Evolutionary conservation across 108 stramenopile genomes (phyloP).

Genomic region (Pelagomonas calceolata): DNA sequence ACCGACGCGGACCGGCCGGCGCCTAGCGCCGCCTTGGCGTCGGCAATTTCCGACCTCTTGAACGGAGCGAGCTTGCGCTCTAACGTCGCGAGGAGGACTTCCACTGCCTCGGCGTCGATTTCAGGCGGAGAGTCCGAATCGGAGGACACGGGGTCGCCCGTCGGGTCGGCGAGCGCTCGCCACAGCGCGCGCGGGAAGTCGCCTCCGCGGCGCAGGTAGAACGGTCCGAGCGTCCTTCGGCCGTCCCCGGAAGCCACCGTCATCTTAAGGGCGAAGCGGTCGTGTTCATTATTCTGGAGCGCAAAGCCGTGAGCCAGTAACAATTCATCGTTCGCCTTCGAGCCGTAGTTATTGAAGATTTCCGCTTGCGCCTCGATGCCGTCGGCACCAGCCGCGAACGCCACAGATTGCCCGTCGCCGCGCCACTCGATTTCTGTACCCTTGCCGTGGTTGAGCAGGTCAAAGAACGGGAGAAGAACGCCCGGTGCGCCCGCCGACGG

Average conservation of each 20-base stretch:
- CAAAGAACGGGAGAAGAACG: neutral
- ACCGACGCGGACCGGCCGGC: neutral
- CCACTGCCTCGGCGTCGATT: neutral
- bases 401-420: neutral
- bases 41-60: neutral
- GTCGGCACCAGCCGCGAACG: neutral
- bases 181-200: neutral
- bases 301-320: neutral
- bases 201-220: neutral
- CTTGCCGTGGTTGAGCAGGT: neutral
- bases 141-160: neutral
- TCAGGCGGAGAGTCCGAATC: neutral
- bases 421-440: neutral
- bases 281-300: neutral
- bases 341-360: neutral
- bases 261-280: neutral
- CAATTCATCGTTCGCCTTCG: neutral
- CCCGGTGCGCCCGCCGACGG: neutral
- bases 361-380: neutral
- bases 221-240: neutral
- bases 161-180: neutral
- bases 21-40: neutral
- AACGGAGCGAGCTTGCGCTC: neutral
- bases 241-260: neutral
- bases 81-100: neutral